Evolutionary conservation across 1,139 yeast genomes (phyloP), one percentile per base, ranked within the genome.

Genomic region (Meyerozyma elateridarum): DNA sequence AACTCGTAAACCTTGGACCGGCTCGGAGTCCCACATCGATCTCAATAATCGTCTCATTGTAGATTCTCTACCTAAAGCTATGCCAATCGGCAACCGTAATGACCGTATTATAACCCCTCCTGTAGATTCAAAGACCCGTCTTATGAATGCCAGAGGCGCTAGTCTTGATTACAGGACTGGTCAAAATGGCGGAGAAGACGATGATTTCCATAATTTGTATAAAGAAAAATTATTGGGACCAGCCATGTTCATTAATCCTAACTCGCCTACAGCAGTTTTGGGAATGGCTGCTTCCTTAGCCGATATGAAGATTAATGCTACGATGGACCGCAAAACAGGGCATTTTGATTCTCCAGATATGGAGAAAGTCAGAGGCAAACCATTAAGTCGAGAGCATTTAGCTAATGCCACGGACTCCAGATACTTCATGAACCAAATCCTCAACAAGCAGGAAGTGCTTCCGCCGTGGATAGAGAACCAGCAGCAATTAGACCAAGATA

Each of bases 401-500:
- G 80, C 79, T 40, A 78, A 84, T 44, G 50, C 68, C 25, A 55
- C 62, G 6, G 70, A 66, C 39, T 47, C 68, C 4, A 61, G 57
- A 37, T 68, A 63, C 41, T 68, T 68, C 39, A 54, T 68, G 55
- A 67, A 64, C 43, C 67, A 65, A 40, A 79, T 87, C 30, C 59
- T 87, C 37, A 79, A 75, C 42, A 73, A 75, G 28, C 95, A 87
- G 52, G 88, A 85, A 29, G 79, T 84, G 0, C 63, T 79, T 8
- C 95, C 95, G 0, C 93, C 94, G 0, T 87, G 95, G 95, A 79
- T 87, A 20, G 94, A 85, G 46, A 77, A 73, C 34, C 96, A 87
- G 54, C 73, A 76, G 29, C 66, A 71, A 4, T 69, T 85, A 4
- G 71, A 70, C 30, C 41, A 48, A 2, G 72, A 70, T 22, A 64